Conservation (phyloP, 768 basidiomycete species). For the Mycena filopes region DNA sequence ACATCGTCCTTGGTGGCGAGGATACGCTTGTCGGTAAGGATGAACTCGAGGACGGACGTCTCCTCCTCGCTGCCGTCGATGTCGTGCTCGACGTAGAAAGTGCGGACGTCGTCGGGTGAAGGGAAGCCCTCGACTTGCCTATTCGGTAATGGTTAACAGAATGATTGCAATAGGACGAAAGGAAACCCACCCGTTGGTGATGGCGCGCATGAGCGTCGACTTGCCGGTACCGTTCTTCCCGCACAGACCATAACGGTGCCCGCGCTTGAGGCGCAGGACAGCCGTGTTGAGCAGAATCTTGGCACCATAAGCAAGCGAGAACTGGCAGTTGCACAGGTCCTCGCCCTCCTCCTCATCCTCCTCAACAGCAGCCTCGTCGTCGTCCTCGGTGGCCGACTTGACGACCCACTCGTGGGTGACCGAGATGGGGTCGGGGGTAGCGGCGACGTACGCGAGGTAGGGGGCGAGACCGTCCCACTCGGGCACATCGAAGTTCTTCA, state of each 20-base stretch:
- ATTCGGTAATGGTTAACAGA: conserved; percentile 36
- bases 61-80: conserved; percentile 96
- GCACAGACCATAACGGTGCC: conserved; percentile 98
- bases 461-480: conserved; percentile 88
- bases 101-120: conserved; percentile 95
- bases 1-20: conserved; percentile 75
- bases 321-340: conserved; percentile 98
- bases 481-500: conserved; percentile 91
- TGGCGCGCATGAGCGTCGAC: conserved; percentile 93
- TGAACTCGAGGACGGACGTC: conserved; percentile 91
- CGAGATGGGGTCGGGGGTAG: conserved; percentile 72
- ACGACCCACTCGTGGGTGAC: conserved; percentile 90
- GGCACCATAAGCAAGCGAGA: conserved; percentile 98
- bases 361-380: conserved; percentile 69
- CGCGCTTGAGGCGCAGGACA: conserved; percentile 96
- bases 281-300: conserved; percentile 98
- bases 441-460: conserved; percentile 74
- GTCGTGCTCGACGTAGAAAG: conserved; percentile 99
- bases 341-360: conserved; percentile 99
- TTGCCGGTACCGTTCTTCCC: conserved; percentile 99
- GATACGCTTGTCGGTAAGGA: conserved; percentile 86
- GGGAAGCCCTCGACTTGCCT: conserved; percentile 98
- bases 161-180: background rate
- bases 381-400: conserved; percentile 84
- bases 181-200: conserved; percentile 76